Evolutionary conservation across 208 protist genomes (phyloP).

Genomic region (Trypanosomatidae sp.): DNA sequence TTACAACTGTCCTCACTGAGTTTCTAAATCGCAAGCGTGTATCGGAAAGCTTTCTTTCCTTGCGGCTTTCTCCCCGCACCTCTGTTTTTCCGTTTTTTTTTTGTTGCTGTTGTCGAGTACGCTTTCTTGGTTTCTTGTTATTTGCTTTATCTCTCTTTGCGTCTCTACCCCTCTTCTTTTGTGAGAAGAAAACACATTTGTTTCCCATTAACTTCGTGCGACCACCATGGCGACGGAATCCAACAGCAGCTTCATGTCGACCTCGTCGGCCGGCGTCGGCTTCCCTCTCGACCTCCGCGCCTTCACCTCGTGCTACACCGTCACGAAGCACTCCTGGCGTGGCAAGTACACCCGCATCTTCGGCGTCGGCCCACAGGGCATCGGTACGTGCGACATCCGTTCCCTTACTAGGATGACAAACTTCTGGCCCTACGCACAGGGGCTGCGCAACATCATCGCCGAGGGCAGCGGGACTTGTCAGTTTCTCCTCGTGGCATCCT

Average conservation of each 20-base stretch:
- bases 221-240: not conserved
- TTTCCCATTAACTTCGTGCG: too few species aligned
- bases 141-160: too few species aligned
- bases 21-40: too few species aligned
- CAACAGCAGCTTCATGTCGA: slow-evolving; percentile 16
- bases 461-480: slow-evolving; percentile 26
- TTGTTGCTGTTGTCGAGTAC: too few species aligned
- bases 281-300: slow-evolving; percentile 27
- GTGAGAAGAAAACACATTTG: too few species aligned
- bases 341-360: slow-evolving; percentile 90
- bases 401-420: slow-evolving; percentile 84
- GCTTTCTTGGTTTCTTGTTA: too few species aligned
- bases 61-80: too few species aligned
- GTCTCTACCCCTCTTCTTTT: too few species aligned
- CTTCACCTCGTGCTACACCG: slow-evolving; percentile 69
- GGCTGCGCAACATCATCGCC: slow-evolving; percentile 37
- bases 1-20: too few species aligned
- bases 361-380: slow-evolving; percentile 42
- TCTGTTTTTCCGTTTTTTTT: too few species aligned
- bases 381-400: slow-evolving; percentile 79
- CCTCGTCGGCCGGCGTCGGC: not conserved
- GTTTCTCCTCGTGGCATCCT: slow-evolving; percentile 51
- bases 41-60: too few species aligned
- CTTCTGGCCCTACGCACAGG: slow-evolving; percentile 55
- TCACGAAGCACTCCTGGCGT: slow-evolving; percentile 87